Base-by-base conservation (phyloP, 2,329 filamentous ascomycete genomes). In the Didymella segeticola region DNA sequence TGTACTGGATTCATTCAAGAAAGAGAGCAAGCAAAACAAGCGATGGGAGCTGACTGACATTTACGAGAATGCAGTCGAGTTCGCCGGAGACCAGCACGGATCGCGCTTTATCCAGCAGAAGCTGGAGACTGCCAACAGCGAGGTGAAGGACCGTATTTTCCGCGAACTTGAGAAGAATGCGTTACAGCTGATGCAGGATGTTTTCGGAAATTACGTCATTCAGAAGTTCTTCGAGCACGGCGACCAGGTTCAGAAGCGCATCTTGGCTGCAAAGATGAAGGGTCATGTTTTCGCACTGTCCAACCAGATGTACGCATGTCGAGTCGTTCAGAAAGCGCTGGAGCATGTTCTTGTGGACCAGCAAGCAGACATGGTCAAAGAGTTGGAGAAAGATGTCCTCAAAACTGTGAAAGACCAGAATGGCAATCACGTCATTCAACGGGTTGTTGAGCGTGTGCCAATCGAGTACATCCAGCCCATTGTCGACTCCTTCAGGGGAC, bases 151-250 rank as follows among this genome's bases (percentile, higher is more conserved):
- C 26, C 87, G 88, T 50, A 85, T 98, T 0, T 98, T 97, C 79
- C 81, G 83, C 0, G 95, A 98, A 74, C 91, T 99, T 38, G 84
- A 90, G 64, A 85, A 87, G 1, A 95, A 99, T 62, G 86, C 89
- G 1, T 76, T 96, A 25, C 91, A 93, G 68, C 79, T 99, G 41
- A 97, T 96, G 91, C 93, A 89, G 38, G 95, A 98, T 72, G 89
- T 98, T 0, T 99, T 97, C 70, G 95, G 95, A 47, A 99, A 99
- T 74, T 99, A 98, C 70, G 95, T 99, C 29, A 93, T 98, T 31
- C 95, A 99, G 70, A 98, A 97, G 73, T 88, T 98, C 71, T 97
- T 98, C 58, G 93, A 98, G 72, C 91, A 98, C 72, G 93, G 95
- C 31, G 96, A 91, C 63, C 93, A 96, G 75, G 84, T 88, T 0